Evolutionary conservation across 192 early-diverging fungal genomes (phyloP), one percentile per base, ranked within the genome.

Genomic region (Backusella morwellensis): DNA sequence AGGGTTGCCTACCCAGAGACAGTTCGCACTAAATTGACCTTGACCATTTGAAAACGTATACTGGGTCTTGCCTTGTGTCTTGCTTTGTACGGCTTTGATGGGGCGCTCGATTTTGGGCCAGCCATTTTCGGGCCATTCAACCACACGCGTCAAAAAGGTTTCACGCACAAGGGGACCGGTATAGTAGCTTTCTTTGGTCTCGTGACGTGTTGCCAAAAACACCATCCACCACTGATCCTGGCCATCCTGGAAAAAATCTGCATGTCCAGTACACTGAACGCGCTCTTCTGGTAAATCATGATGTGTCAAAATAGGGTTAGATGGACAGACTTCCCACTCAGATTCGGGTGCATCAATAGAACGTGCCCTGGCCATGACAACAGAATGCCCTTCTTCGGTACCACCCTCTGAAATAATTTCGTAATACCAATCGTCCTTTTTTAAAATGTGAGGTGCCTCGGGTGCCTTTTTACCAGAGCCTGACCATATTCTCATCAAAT

Each of bases 391-490:
- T 63, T 63, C 56, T 63, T 63, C 56, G 1, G 56, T 63, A 12
- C 56, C 56, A 63, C 56, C 56, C 26, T 63, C 56, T 63, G 56
- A 63, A 14, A 63, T 63, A 26, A 63, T 29, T 23, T 63, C 56
- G 12, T 63, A 63, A 63, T 63, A 63, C 56, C 56, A 63, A 63
- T 63, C 56, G 9, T 63, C 56, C 9, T 63, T 63, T 63, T 63
- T 63, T 29, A 63, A 63, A 23, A 63, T 29, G 9, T 63, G 56
- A 1, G 56, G 56, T 3, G 56, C 56, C 26, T 63, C 56, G 8
- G 56, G 56, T 63, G 56, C 56, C 23, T 63, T 63, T 63, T 63
- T 63, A 63, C 56, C 56, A 4, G 56, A 63, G 56, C 56, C 56
- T 2, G 56, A 26, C 56, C 56, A 63, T 63, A 63, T 3, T 29